Evolutionary conservation across 352 stramenopile genomes (phyloP), one percentile per base, ranked within the genome.

Genomic region (Phytophthora niederhauseri): DNA sequence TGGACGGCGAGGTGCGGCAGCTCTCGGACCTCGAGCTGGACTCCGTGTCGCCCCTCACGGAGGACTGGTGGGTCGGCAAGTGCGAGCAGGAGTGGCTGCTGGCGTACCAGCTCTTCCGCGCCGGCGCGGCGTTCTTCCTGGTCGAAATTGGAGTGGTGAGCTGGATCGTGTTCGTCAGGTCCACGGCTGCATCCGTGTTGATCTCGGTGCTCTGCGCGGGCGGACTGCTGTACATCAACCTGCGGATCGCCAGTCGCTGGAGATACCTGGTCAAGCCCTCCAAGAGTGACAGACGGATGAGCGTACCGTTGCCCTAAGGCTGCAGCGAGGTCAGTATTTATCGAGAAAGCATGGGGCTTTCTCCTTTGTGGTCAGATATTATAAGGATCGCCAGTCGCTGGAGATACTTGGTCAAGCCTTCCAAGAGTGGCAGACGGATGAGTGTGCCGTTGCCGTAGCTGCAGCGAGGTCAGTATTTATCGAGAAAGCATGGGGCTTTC

Each of bases 71-170:
- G 87, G 59, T 85, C 20, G 54, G 63, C 52, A 84, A 82, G 58
- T 94, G 87, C 63, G 85, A 93, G 66, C 76, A 72, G 43, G 85
- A 95, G 64, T 95, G 85, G 85, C 61, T 90, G 24, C 61, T 92
- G 3, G 82, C 87, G 15, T 93, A 91, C 59, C 71, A 78, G 22
- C 70, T 94, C 28, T 95, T 95, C 68, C 72, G 81, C 8, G 57
- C 65, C 38, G 81, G 84, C 22, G 61, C 79, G 36, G 89, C 81
- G 31, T 75, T 93, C 30, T 91, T 95, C 55, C 68, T 93, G 11
- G 60, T 90, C 8, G 75, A 81, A 15, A 72, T 94, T 17, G 68
- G 63, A 22, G 66, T 92, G n/a, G 74, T 81, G 2, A 80, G 80
- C 8, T 92, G 82, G 81, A 78, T 92, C 11, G 78, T 90, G 62